These are phyloP conservation scores for Panellus pusillus DNA, from an alignment of 768 basidiomycete species.

Conservation along the genomic window DNA sequence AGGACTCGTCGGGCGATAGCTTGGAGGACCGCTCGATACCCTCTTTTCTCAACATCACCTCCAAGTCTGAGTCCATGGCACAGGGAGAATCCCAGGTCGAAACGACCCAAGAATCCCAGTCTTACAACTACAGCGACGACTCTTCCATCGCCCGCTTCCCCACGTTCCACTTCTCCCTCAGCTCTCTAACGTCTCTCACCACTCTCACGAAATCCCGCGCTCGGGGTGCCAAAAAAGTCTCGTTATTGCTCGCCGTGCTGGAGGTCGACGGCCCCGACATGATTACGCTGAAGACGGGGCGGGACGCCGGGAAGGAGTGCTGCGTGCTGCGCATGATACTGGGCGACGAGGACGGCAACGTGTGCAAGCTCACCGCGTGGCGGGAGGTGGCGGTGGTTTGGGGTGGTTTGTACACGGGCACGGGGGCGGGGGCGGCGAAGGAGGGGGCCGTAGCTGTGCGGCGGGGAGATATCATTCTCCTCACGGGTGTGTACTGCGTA, in stretches of 20 bases:
- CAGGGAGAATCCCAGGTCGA: constrained; percentile 23
- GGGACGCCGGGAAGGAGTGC: constrained; percentile 69
- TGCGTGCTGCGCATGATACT: constrained; percentile 69
- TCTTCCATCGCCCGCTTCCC: constrained; percentile 77
- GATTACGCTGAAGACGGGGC: constrained; percentile 66
- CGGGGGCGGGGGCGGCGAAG: constrained; percentile 28
- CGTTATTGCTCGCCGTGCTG: constrained; percentile 62
- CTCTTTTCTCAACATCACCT: constrained; percentile 27
- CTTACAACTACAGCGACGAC: constrained; percentile 59
- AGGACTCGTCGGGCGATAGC: constrained; percentile 9
- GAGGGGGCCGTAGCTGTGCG: constrained; percentile 41
- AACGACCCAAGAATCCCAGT: constrained; percentile 41
- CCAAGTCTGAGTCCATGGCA: constrained; percentile 17
- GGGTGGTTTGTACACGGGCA: constrained; percentile 52
- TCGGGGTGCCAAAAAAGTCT: constrained; percentile 50
- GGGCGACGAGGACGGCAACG: constrained; percentile 67
- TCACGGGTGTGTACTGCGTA: constrained; percentile 56
- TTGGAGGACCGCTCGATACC: constrained; percentile 24
- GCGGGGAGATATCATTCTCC: constrained; percentile 69
- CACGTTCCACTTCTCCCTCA: constrained; percentile 69
- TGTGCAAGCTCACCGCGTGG: constrained; percentile 79
- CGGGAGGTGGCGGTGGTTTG: constrained; percentile 71
- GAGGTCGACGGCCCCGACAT: constrained; percentile 78
- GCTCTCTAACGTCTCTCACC: constrained; percentile 54
- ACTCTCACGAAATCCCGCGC: constrained; percentile 31